Evolutionary conservation across 176 grass and related monocot species (phyloP).

Genomic region (Coix lacrymajobi): DNA sequence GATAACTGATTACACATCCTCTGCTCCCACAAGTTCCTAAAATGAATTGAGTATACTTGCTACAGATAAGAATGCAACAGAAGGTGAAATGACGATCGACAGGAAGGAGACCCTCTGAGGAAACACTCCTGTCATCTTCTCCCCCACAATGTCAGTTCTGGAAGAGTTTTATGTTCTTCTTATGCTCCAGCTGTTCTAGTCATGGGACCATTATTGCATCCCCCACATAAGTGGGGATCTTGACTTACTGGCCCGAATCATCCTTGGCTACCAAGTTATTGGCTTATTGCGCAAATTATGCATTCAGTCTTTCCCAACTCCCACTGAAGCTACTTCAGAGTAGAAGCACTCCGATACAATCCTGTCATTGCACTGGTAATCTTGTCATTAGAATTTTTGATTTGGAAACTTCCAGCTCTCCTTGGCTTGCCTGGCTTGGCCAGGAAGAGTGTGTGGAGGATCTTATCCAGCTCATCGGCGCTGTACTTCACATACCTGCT

Average conservation of each 20-base stretch:
- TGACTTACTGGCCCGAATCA: constrained; percentile 4
- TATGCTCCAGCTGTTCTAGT: constrained; percentile 21
- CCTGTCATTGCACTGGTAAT: constrained; percentile 46
- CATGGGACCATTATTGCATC: constrained; percentile 26
- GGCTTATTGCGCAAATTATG: constrained; percentile 25
- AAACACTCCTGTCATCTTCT: constrained; percentile 24
- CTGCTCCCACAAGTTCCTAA: constrained; percentile 22
- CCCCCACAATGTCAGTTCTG: constrained; percentile 19
- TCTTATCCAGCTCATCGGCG: constrained; percentile 56
- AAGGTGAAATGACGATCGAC: constrained; percentile 7
- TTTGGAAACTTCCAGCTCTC: constrained; percentile 59
- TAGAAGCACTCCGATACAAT: constrained; percentile 66
- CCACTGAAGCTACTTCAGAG: constrained; percentile 46
- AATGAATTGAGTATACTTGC: constrained; percentile 36
- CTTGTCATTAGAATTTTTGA: constrained; percentile 65
- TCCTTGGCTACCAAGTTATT: constrained; percentile 22
- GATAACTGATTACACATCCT: constrained; percentile 31
- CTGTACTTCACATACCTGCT: constrained; percentile 83
- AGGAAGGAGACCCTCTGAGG: not conserved
- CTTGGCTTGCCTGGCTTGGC: constrained; percentile 46
- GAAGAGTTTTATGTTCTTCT: constrained; percentile 30
- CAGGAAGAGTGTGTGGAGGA: constrained; percentile 69
- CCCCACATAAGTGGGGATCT: not conserved
- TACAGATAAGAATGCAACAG: constrained; percentile 29
- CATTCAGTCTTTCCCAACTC: constrained; percentile 11